Conservation (phyloP, 352 stramenopile genomes). For the Pythium periplocum region DNA sequence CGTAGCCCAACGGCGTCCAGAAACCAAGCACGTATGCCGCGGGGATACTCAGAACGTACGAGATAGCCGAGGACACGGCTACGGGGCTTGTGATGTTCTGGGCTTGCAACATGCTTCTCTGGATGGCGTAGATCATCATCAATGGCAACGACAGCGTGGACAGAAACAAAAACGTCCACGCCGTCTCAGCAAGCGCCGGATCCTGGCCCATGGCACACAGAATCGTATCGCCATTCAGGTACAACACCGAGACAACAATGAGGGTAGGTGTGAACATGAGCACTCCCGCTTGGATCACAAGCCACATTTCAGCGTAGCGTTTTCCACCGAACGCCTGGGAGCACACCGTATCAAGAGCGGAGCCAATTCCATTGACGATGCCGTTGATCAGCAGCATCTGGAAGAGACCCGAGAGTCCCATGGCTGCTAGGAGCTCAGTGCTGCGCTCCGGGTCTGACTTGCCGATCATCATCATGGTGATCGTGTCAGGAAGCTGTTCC, state of each 20-base stretch:
- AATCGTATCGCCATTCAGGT: conserved; percentile 15
- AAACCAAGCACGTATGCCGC: conserved; percentile 33
- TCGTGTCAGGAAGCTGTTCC: neutral
- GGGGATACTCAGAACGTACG: conserved; percentile 7
- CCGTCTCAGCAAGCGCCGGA: conserved; percentile 24
- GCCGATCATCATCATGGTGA: neutral
- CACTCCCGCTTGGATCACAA: conserved; percentile 26
- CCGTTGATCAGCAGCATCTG: conserved; percentile 13
- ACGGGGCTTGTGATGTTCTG: conserved; percentile 30
- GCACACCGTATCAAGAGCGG: conserved; percentile 27
- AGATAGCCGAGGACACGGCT: conserved; percentile 13
- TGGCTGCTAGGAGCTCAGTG: neutral
- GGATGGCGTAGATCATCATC: conserved; percentile 19
- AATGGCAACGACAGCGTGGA: conserved; percentile 18
- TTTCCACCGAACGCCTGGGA: conserved; percentile 26
- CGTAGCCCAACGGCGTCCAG: conserved; percentile 29
- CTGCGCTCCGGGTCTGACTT: conserved; percentile 9
- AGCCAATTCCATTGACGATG: conserved; percentile 20
- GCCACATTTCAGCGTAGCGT: conserved; percentile 22
- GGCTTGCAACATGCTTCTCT: conserved; percentile 29
- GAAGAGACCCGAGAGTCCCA: neutral
- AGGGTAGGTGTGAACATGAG: conserved; percentile 13
- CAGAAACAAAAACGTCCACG: conserved; percentile 27
- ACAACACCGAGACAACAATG: conserved; percentile 3
- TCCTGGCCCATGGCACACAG: conserved; percentile 24